phyloP scores from a whole-genome alignment of 139 green algal species.

The Closterium sp. region DNA sequence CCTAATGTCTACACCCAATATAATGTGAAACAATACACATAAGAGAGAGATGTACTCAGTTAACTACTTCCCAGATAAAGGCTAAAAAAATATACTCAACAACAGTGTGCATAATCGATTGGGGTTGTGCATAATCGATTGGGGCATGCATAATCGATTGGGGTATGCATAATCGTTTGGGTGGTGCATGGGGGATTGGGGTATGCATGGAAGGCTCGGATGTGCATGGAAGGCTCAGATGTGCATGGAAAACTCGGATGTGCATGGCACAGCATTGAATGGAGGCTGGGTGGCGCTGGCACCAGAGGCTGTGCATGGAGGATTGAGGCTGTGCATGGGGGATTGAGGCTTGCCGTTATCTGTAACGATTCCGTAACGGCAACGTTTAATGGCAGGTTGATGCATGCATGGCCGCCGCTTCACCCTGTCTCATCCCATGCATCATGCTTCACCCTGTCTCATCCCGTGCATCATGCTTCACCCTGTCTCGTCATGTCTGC shows the following conservation, averaged over 20 bases:
- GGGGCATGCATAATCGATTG: too few species aligned
- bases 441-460: neutral
- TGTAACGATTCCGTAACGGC: too few species aligned
- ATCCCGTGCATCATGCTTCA: neutral
- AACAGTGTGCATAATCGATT: conserved; percentile 82
- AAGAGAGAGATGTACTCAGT: too few species aligned
- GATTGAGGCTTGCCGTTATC: neutral
- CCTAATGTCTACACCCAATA: too few species aligned
- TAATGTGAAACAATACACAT: too few species aligned
- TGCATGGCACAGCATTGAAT: conserved; percentile 53
- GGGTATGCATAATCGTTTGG: neutral
- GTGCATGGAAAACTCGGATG: neutral
- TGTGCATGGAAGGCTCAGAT: neutral
- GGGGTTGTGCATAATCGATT: conserved; percentile 24
- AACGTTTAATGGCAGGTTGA: too few species aligned
- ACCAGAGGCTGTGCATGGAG: conserved; percentile 85
- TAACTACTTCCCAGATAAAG: too few species aligned
- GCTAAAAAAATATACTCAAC: too few species aligned
- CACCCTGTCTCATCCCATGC: neutral
- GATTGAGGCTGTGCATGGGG: conserved; percentile 42
- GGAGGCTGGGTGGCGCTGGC: conserved; percentile 70
- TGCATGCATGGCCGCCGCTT: neutral
- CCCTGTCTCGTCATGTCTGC: neutral
- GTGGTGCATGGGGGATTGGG: too few species aligned
- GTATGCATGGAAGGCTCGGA: too few species aligned